These are phyloP conservation scores for Didymella exigua DNA, from an alignment of 2,329 filamentous ascomycete species.

Conservation along the genomic window DNA sequence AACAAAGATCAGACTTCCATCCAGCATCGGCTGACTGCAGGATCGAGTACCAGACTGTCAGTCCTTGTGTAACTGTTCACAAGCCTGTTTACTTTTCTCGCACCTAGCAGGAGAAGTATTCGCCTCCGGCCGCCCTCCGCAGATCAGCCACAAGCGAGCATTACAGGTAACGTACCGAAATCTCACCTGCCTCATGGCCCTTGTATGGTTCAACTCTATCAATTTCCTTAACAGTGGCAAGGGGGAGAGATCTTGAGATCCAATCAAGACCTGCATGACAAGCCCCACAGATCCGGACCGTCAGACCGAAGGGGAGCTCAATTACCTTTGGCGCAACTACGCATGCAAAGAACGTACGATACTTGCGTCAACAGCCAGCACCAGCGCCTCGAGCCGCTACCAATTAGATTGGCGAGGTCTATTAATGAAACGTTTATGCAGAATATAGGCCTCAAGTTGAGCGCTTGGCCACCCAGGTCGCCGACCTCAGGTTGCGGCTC, in stretches of 20 bases:
- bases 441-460: conserved; percentile 4
- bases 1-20: background rate
- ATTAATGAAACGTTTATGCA: conserved; percentile 11
- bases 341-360: conserved; percentile 12
- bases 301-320: conserved; percentile 1
- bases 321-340: background rate
- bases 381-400: conserved; percentile 4
- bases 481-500: background rate
- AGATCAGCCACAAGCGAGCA: background rate
- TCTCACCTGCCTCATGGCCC: conserved; percentile 1
- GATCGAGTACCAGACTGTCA: conserved; percentile 7
- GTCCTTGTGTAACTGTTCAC: background rate
- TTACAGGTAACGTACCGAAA: conserved; percentile 1
- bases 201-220: conserved; percentile 8
- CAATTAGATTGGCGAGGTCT: background rate
- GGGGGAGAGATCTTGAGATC: background rate
- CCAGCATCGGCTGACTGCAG: conserved; percentile 8
- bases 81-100: conserved; percentile 4
- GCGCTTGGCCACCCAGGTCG: background rate
- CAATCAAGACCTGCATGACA: background rate
- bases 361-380: conserved; percentile 2
- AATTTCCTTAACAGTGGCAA: background rate
- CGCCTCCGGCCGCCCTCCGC: background rate
- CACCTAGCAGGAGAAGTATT: background rate
- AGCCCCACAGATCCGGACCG: conserved; percentile 2